A percentile compares a stretch with the other conserved stretches of the same genome.
phyloP scores from a whole-genome alignment of 345 rosid species.

The Arabis hirsuta region DNA sequence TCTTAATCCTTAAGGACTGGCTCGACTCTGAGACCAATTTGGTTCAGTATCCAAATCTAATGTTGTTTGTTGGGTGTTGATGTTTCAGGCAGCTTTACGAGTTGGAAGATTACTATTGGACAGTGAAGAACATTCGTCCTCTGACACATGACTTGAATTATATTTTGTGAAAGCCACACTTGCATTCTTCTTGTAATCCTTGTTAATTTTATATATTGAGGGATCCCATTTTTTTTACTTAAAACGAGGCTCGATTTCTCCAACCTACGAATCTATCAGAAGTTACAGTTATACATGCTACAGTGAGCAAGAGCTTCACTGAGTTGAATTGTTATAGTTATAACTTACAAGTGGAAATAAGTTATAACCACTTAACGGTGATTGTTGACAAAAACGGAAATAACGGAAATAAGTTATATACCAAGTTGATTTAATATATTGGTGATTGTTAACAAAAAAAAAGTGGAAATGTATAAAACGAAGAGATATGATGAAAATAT shows the following conservation, averaged over 20 bases:
- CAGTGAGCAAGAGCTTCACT: too few species aligned
- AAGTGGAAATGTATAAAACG: too few species aligned
- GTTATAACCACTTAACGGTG: too few species aligned
- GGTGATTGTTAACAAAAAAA: too few species aligned
- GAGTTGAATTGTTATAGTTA: too few species aligned
- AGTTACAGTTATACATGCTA: too few species aligned
- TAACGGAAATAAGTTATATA: too few species aligned
- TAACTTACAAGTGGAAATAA: too few species aligned
- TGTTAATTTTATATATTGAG: background rate
- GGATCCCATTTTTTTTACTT: slow-evolving; percentile 13
- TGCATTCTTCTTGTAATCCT: background rate
- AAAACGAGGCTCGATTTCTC: background rate
- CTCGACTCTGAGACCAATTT: slow-evolving; percentile 1
- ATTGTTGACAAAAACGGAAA: too few species aligned
- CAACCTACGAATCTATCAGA: too few species aligned
- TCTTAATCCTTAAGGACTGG: background rate
- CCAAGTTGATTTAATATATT: too few species aligned
- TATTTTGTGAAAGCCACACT: slow-evolving; percentile 18
- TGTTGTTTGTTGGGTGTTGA: slow-evolving; percentile 23
- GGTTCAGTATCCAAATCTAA: background rate
- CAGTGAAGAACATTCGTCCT: slow-evolving; percentile 46
- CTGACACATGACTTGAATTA: slow-evolving; percentile 31
- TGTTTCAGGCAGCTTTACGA: slow-evolving; percentile 66
- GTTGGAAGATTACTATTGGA: slow-evolving; percentile 58
- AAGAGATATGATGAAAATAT: too few species aligned